Conservation (phyloP, 2,329 filamentous ascomycete species). For the Fusarium sp. region DNA sequence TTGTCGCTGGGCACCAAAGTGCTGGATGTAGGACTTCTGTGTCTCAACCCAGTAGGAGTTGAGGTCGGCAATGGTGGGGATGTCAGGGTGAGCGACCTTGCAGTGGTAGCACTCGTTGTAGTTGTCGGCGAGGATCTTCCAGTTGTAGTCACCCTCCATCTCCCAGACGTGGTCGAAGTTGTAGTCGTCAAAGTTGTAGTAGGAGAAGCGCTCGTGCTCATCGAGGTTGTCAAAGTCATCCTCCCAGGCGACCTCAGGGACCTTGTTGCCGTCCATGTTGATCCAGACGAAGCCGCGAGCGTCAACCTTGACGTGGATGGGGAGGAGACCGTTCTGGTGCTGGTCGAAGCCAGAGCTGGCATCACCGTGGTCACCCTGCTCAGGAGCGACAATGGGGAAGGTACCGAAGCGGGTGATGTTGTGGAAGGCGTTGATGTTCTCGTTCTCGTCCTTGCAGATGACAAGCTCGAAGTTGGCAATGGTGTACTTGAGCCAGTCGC, state of each 20-base stretch:
- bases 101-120: slow-evolving; percentile 76
- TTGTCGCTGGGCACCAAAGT: slow-evolving; percentile 58
- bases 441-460: slow-evolving; percentile 60
- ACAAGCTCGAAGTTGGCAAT: slow-evolving; percentile 68
- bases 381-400: slow-evolving; percentile 60
- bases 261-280: slow-evolving; percentile 62
- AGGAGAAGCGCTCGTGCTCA: slow-evolving; percentile 55
- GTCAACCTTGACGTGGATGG: slow-evolving; percentile 65
- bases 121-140: slow-evolving; percentile 71
- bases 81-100: slow-evolving; percentile 67
- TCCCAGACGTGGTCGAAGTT: slow-evolving; percentile 67
- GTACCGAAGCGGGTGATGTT: slow-evolving; percentile 72
- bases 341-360: slow-evolving; percentile 67
- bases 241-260: slow-evolving; percentile 61
- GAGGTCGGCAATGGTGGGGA: slow-evolving; percentile 66
- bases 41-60: slow-evolving; percentile 64
- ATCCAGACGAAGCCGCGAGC: slow-evolving; percentile 67
- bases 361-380: slow-evolving; percentile 61
- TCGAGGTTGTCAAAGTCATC: slow-evolving; percentile 63
- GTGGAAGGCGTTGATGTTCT: slow-evolving; percentile 68
- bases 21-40: slow-evolving; percentile 61
- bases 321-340: slow-evolving; percentile 65
- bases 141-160: slow-evolving; percentile 67
- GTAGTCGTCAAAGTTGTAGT: slow-evolving; percentile 64
- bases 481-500: slow-evolving; percentile 67